Percentiles rank a stretch among this genome's conserved stretches.
These are phyloP conservation scores for Magnaporthiopsis poae DNA, from an alignment of 2,329 filamentous ascomycete genomes.

Conservation along the genomic window DNA sequence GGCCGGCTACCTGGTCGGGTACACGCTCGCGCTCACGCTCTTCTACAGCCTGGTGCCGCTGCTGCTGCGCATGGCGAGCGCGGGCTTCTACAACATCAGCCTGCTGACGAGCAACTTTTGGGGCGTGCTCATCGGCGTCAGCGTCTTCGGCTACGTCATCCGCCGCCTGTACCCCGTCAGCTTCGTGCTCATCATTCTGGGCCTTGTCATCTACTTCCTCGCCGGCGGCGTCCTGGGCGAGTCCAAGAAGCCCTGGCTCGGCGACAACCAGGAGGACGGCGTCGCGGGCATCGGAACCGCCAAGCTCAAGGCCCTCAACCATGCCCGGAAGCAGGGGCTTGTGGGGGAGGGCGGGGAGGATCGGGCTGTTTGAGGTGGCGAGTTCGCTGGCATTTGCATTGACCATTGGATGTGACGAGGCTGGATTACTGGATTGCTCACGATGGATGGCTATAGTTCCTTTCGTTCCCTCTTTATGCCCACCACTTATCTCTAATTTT, in stretches of 20 bases:
- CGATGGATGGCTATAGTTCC: background rate
- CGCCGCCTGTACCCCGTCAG: slow-evolving; percentile 93
- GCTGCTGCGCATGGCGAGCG: slow-evolving; percentile 78
- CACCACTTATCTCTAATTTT: background rate
- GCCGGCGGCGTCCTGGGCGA: slow-evolving; percentile 75
- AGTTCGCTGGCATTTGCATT: too few species aligned
- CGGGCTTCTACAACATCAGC: slow-evolving; percentile 94
- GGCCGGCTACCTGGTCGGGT: slow-evolving; percentile 77
- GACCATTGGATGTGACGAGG: background rate
- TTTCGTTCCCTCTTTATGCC: background rate
- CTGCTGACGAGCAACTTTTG: slow-evolving; percentile 93
- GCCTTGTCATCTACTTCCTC: slow-evolving; percentile 79
- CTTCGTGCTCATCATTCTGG: slow-evolving; percentile 82
- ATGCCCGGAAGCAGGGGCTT: slow-evolving; percentile 34
- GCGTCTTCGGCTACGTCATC: slow-evolving; percentile 69
- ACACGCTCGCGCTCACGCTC: slow-evolving; percentile 68
- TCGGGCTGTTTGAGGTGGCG: background rate
- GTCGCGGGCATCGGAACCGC: slow-evolving; percentile 76
- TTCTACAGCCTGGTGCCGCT: slow-evolving; percentile 86
- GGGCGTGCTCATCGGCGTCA: slow-evolving; percentile 85
- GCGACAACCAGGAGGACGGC: slow-evolving; percentile 72
- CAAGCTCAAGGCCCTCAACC: slow-evolving; percentile 61
- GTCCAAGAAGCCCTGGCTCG: slow-evolving; percentile 89
- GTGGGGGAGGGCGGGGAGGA: slow-evolving; percentile 9
- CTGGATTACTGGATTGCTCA: background rate